Conservation (phyloP, 495 filamentous ascomycete genomes). For the Tuber magnatum region DNA sequence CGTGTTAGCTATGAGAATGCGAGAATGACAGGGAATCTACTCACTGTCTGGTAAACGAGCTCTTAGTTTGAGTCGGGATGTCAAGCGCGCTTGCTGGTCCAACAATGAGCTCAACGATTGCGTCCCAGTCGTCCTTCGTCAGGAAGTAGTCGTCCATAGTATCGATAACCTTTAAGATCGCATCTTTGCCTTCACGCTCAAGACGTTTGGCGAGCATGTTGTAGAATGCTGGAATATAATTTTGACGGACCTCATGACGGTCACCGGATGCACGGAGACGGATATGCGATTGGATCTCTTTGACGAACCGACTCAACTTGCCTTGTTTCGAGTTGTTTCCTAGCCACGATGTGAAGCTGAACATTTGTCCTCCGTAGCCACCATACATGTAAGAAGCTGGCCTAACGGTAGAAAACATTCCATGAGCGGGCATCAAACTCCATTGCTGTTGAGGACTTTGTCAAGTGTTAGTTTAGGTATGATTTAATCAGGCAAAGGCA, state of each 20-base stretch:
- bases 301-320: conserved; percentile 76
- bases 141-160: conserved; percentile 97
- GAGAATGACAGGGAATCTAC: conserved; percentile 36
- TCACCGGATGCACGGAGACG: conserved; percentile 86
- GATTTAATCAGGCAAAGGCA: background rate
- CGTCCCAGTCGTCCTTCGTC: conserved; percentile 92
- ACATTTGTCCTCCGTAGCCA: conserved; percentile 28
- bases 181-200: conserved; percentile 64
- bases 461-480: background rate
- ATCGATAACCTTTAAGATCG: conserved; percentile 66
- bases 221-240: conserved; percentile 90
- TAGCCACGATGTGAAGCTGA: conserved; percentile 75
- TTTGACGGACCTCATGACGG: conserved; percentile 84
- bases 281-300: conserved; percentile 97
- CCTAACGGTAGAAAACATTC: conserved; percentile 88
- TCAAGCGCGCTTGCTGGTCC: conserved; percentile 75
- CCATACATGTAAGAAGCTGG: conserved; percentile 88
- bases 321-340: conserved; percentile 86
- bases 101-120: conserved; percentile 81
- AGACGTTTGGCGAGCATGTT: conserved; percentile 65
- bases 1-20: conserved; percentile 33
- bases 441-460: conserved; percentile 78
- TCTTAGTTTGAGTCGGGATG: conserved; percentile 76
- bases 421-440: conserved; percentile 95
- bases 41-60: conserved; percentile 75